phyloP scores from a whole-genome alignment of 2,329 filamentous ascomycete genomes.

The Colletotrichum tropicicola region DNA sequence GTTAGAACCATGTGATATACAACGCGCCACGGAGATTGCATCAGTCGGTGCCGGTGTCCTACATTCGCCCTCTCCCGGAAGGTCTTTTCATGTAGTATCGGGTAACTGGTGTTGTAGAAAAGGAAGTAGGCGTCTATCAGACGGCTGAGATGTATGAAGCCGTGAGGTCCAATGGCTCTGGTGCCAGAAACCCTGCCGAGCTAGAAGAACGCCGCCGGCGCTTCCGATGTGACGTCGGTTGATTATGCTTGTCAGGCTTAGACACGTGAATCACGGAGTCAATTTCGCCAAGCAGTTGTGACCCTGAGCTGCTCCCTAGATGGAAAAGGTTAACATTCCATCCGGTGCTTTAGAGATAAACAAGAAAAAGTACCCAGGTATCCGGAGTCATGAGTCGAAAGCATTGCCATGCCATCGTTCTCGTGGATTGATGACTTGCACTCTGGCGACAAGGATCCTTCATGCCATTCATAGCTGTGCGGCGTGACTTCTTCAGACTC shows the following conservation, averaged over 20 bases:
- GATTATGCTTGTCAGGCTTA: not conserved
- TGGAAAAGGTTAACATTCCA: not conserved
- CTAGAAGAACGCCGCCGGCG: constrained; percentile 1
- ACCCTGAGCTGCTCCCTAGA: constrained; percentile 38
- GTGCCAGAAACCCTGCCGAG: not conserved
- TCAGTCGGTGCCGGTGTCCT: constrained; percentile 17
- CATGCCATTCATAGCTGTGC: constrained; percentile 34
- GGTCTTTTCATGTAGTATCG: constrained; percentile 54
- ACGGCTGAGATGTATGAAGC: constrained; percentile 27
- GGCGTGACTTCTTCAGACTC: constrained; percentile 15
- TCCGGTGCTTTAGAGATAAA: not conserved
- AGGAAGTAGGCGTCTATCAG: constrained; percentile 53
- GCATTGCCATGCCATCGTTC: constrained; percentile 38
- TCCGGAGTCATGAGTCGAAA: constrained; percentile 34
- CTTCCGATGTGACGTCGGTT: not conserved
- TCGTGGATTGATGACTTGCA: constrained; percentile 13
- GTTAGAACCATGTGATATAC: constrained; percentile 44
- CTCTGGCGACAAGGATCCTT: constrained; percentile 25
- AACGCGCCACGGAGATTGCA: constrained; percentile 31
- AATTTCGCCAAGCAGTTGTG: constrained; percentile 36
- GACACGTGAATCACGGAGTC: constrained; percentile 15
- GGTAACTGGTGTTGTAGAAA: constrained; percentile 54
- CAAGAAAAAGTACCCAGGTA: constrained; percentile 34
- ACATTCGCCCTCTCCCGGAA: constrained; percentile 46
- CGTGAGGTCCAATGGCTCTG: constrained; percentile 17